phyloP scores from a whole-genome alignment of 768 basidiomycete genomes.

The Gautieria morchelliformis region DNA sequence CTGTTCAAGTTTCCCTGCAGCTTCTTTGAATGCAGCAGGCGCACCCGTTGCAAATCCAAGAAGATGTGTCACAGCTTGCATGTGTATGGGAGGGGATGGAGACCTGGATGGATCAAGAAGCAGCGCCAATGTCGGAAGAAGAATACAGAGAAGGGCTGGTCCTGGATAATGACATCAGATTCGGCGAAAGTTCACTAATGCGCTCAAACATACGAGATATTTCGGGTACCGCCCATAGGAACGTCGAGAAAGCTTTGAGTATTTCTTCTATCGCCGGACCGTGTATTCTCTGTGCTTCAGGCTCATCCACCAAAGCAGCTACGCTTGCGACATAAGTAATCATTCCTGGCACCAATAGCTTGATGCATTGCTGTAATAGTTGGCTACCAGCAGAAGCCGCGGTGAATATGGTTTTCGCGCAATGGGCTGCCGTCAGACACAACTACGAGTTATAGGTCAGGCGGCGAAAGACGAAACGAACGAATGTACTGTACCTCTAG shows the following conservation, averaged over 20 bases:
- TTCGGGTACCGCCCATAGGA: constrained; percentile 48
- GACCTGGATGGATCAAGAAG: constrained; percentile 47
- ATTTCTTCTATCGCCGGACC: constrained; percentile 64
- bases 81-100: constrained; percentile 36
- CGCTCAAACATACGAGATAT: constrained; percentile 43
- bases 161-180: constrained; percentile 29
- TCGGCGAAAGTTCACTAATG: too few relatives aligned
- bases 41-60: constrained; percentile 62
- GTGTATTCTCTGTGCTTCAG: constrained; percentile 44
- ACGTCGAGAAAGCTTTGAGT: constrained; percentile 66
- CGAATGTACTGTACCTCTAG: constrained; percentile 44
- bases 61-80: constrained; percentile 55
- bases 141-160: constrained; percentile 53
- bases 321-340: constrained; percentile 72
- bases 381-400: constrained; percentile 60
- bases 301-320: constrained; percentile 51
- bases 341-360: constrained; percentile 67
- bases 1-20: constrained; percentile 55
- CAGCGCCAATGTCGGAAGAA: constrained; percentile 68
- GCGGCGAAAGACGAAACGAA: not conserved
- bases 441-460: constrained; percentile 32
- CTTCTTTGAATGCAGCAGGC: constrained; percentile 78
- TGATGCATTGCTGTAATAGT: constrained; percentile 60
- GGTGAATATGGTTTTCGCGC: constrained; percentile 72
- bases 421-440: constrained; percentile 81